Evolutionary conservation across 352 stramenopile species (phyloP).

Genomic region (Elongisporangium prolatum): DNA sequence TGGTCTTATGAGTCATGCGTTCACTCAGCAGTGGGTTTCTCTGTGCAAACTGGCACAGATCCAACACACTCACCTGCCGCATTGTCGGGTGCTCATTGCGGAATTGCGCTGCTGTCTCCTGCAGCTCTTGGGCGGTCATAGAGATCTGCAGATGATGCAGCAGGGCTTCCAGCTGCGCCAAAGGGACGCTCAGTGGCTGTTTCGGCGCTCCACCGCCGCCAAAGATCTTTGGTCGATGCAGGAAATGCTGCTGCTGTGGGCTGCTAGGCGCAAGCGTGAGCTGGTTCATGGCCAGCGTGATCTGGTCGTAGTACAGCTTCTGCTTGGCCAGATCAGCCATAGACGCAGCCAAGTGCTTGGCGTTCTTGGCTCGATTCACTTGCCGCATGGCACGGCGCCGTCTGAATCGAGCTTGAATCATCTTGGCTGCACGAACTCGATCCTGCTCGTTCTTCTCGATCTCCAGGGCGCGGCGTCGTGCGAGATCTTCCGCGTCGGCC

Average conservation of each 20-base stretch:
- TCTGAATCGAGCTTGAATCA: conserved; percentile 66
- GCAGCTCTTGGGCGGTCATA: conserved; percentile 25
- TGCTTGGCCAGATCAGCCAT: conserved; percentile 45
- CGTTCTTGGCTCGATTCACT: conserved; percentile 36
- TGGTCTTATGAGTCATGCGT: not conserved
- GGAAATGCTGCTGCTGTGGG: conserved; percentile 15
- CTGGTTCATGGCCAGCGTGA: conserved; percentile 36
- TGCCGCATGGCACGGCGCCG: conserved; percentile 47
- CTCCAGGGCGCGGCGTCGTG: conserved; percentile 22
- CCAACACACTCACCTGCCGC: conserved; percentile 56
- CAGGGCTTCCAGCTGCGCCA: conserved; percentile 35
- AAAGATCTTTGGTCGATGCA: not conserved
- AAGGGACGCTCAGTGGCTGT: conserved; percentile 33
- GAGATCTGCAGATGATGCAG: conserved; percentile 29
- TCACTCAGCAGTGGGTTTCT: conserved; percentile 19
- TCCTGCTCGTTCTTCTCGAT: conserved; percentile 15
- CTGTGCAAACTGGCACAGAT: conserved; percentile 51
- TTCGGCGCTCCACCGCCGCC: not conserved
- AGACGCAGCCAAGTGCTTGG: conserved; percentile 38
- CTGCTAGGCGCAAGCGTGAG: conserved; percentile 10
- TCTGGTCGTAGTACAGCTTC: conserved; percentile 40
- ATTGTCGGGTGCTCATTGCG: conserved; percentile 26
- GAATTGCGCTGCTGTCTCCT: conserved; percentile 24
- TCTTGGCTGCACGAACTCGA: conserved; percentile 31
- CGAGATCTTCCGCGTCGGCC: conserved; percentile 44